Evolutionary conservation across 352 stramenopile genomes (phyloP), one percentile per base, ranked within the genome.

Genomic region (Thalassiosira ordinaria): DNA sequence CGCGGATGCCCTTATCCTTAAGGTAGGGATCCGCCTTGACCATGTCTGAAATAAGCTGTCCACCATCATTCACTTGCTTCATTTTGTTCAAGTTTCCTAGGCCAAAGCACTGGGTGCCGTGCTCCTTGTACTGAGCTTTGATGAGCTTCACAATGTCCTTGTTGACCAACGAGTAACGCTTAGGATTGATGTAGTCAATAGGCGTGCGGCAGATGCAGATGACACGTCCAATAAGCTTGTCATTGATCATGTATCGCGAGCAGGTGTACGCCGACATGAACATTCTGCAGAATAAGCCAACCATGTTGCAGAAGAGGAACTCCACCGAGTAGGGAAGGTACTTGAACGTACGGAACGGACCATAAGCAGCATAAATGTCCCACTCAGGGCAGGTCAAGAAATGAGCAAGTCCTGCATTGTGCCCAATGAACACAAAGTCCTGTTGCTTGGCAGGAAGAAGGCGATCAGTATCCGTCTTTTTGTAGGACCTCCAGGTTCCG

Each of bases 31-130:
- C 87, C 11, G 80, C 60, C 56, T 87, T 79, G 4, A 91, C 68
- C 75, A 91, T 84, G 31, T 88, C 79, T 31, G 79, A 84, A 75
- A 92, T 89, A 11, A 90, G 77, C 27, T 84, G 46, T 26, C 87
- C 87, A 41, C 87, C 87, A 78, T 89, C 87, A 75, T 92, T 92
- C 1, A 92, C 59, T 70, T 89, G 82, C 68, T 92, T 89, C 76
- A 91, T 92, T 75, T 92, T 92, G 62, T 92, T 92, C 61, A 91
- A 83, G 57, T 89, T 89, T 56, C 87, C 87, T 13, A 92, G 74
- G 24, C 85, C 79, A 69, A 86, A 86, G 59, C 87, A 82, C 51
- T 77, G 37, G n/a, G 69, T 89, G 68, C 79, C 74, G 65, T 87
- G 51, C 52, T 66, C 57, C 52, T 87, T 78, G 74, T 92, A 65